A percentile compares a stretch with the other conserved stretches of the same genome.
Conservation (phyloP, 2,329 filamentous ascomycete genomes). For the Delphinella strobiligena region DNA sequence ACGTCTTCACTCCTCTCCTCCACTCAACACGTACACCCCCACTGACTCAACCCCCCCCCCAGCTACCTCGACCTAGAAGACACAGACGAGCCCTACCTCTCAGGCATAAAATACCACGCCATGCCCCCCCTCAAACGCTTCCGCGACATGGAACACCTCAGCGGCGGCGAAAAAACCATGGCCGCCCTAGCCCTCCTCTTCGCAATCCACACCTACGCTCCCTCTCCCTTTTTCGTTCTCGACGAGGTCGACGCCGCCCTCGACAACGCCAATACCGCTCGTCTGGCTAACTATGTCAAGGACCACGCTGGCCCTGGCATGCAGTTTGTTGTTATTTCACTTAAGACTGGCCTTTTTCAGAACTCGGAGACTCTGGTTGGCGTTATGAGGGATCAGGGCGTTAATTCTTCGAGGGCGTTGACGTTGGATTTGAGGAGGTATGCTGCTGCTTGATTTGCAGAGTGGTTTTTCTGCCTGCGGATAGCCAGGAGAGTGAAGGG, state of each 20-base stretch:
- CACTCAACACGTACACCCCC: slow-evolving; percentile 29
- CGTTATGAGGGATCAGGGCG: slow-evolving; percentile 87
- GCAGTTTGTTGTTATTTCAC: slow-evolving; percentile 96
- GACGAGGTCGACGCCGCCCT: slow-evolving; percentile 96
- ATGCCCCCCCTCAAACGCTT: slow-evolving; percentile 98
- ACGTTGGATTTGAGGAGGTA: slow-evolving; percentile 97
- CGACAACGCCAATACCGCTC: slow-evolving; percentile 94
- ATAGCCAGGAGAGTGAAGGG: no score
- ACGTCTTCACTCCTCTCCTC: slow-evolving; percentile 19
- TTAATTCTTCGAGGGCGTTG: slow-evolving; percentile 82
- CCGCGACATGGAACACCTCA: slow-evolving; percentile 97
- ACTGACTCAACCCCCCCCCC: no score
- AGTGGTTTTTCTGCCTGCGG: no score
- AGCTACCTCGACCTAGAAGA: slow-evolving; percentile 92
- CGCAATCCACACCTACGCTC: slow-evolving; percentile 92
- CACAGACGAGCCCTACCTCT: slow-evolving; percentile 89
- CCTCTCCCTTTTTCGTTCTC: slow-evolving; percentile 91
- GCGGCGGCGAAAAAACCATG: slow-evolving; percentile 97
- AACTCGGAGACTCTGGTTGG: slow-evolving; percentile 92
- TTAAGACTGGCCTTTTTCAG: slow-evolving; percentile 93
- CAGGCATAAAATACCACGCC: slow-evolving; percentile 94
- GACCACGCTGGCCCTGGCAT: slow-evolving; percentile 92
- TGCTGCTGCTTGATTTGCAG: no score
- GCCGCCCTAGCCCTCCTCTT: slow-evolving; percentile 92
- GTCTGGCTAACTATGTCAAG: slow-evolving; percentile 91